Conservation (phyloP, 2,329 filamentous ascomycete genomes). For the Pseudogymnoascus sp. region DNA sequence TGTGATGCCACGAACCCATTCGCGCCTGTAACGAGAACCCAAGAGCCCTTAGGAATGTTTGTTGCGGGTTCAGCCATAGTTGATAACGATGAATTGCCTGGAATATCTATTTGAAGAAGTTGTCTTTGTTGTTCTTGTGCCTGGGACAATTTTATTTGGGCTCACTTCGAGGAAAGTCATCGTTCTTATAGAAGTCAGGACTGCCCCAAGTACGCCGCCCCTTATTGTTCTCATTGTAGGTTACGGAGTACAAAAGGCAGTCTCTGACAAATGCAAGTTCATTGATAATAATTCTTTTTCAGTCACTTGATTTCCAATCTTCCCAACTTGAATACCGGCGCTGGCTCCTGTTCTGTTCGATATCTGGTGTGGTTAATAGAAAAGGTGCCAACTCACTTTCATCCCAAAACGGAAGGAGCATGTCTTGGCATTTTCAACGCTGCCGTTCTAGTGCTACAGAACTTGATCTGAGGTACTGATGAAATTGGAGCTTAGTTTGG, state of each 20-base stretch:
- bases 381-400: background rate
- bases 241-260: background rate
- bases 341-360: background rate
- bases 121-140: background rate
- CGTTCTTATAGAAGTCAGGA: background rate
- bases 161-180: background rate
- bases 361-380: background rate
- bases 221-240: background rate
- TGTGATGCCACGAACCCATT: constrained; percentile 40
- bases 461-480: background rate
- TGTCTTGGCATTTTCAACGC: background rate
- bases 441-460: background rate
- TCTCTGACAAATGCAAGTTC: background rate
- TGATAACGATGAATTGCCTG: background rate
- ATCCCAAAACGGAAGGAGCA: background rate
- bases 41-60: constrained; percentile 25
- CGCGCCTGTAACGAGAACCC: constrained; percentile 39
- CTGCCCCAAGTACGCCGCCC: background rate
- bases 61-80: background rate
- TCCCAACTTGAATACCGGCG: background rate
- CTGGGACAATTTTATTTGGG: background rate
- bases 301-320: background rate
- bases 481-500: background rate
- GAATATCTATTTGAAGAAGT: background rate
- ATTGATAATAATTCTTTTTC: background rate